A percentile compares a stretch with the other conserved stretches of the same genome.
phyloP scores from a whole-genome alignment of 805 yeast genomes.

The Grigorovia jiainica region DNA sequence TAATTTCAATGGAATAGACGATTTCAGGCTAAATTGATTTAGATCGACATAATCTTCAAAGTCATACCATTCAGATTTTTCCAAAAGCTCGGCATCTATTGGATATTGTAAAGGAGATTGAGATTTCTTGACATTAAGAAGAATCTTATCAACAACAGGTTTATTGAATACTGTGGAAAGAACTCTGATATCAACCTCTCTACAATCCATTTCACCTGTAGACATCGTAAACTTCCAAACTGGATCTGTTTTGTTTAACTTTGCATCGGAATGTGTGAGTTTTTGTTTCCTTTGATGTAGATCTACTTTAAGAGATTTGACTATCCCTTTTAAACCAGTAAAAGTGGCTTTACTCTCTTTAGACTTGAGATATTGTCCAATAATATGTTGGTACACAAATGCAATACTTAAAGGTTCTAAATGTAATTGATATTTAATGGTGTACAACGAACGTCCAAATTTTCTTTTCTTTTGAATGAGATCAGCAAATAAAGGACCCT shows the following conservation, averaged over 20 bases:
- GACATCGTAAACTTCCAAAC: slow-evolving; percentile 49
- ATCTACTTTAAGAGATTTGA: slow-evolving; percentile 46
- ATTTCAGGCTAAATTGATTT: slow-evolving; percentile 38
- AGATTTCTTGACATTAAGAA: slow-evolving; percentile 7
- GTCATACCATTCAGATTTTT: slow-evolving; percentile 52
- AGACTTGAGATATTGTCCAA: slow-evolving; percentile 33
- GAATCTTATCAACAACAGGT: slow-evolving; percentile 35
- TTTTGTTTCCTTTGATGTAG: slow-evolving; percentile 46
- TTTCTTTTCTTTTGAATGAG: slow-evolving; percentile 37
- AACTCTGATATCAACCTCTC: slow-evolving; percentile 59
- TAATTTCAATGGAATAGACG: slow-evolving; percentile 33
- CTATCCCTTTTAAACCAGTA: slow-evolving; percentile 58
- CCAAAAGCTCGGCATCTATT: slow-evolving; percentile 4
- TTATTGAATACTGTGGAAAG: slow-evolving; percentile 58
- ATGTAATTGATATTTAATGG: slow-evolving; percentile 64
- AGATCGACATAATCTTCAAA: slow-evolving; percentile 67
- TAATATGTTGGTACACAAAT: slow-evolving; percentile 57
- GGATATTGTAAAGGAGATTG: not conserved
- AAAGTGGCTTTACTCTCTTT: slow-evolving; percentile 33
- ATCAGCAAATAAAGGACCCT: slow-evolving; percentile 58
- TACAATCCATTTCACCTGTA: slow-evolving; percentile 60
- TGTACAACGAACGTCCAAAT: slow-evolving; percentile 59
- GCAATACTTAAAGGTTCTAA: slow-evolving; percentile 60
- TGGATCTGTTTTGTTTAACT: slow-evolving; percentile 35
- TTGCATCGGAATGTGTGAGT: slow-evolving; percentile 34